Percentiles rank a stretch among this genome's conserved stretches.
phyloP scores from a whole-genome alignment of 306 rosid species.

The Pyrus communis region DNA sequence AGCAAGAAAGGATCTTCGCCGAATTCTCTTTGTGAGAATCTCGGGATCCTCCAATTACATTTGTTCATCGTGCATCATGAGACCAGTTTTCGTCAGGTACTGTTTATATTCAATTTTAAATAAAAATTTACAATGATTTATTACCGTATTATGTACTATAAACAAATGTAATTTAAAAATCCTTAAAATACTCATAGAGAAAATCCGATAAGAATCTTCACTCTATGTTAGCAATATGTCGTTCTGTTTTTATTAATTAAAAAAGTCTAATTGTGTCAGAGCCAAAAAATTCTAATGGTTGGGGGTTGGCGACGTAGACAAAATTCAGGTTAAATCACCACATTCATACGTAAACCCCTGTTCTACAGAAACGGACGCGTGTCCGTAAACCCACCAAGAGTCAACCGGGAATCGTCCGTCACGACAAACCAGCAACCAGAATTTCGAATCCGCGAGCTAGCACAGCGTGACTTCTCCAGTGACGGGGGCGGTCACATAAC shows the following conservation, averaged over 20 bases:
- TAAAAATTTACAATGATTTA: too few species aligned
- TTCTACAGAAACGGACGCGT: slow-evolving; percentile 13
- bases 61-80: too few species aligned
- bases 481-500: neutral
- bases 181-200: rapidly evolving
- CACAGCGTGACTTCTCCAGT: neutral
- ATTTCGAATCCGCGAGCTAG: slow-evolving; percentile 37
- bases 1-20: rapidly evolving
- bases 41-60: rapidly evolving
- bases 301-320: slow-evolving; percentile 32
- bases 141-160: rapidly evolving
- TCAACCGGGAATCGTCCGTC: slow-evolving; percentile 34
- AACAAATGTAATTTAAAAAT: rapidly evolving
- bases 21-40: too few species aligned
- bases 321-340: slow-evolving; percentile 13
- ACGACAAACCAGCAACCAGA: slow-evolving; percentile 32
- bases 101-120: too few species aligned
- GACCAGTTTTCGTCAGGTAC: rapidly evolving
- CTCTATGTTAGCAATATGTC: neutral
- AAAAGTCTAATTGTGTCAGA: slow-evolving; percentile 4
- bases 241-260: neutral
- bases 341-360: neutral
- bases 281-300: slow-evolving; percentile 17
- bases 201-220: rapidly evolving
- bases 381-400: slow-evolving; percentile 21